These are phyloP conservation scores for Rachicladosporium sp. DNA, from an alignment of 2,329 filamentous ascomycete genomes.

Conservation along the genomic window DNA sequence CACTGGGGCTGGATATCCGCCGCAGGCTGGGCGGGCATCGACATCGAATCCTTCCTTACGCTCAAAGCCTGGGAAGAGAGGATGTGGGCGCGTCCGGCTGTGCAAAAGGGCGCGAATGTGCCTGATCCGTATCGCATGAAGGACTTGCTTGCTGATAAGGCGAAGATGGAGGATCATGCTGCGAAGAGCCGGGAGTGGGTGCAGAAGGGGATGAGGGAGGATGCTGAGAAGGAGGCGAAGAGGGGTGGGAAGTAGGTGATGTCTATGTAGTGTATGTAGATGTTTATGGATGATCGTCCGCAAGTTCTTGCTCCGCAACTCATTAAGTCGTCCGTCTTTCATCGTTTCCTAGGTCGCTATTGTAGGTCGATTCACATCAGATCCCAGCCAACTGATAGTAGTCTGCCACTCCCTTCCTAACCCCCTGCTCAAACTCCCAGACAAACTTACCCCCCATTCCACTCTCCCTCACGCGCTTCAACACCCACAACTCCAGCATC, in stretches of 20 bases:
- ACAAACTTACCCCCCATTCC: constrained; percentile 35
- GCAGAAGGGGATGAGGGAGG: constrained; percentile 49
- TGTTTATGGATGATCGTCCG: too few species aligned
- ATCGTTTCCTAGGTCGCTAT: too few species aligned
- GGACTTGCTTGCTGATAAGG: constrained; percentile 33
- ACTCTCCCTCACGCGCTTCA: constrained; percentile 42
- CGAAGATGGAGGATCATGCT: constrained; percentile 29
- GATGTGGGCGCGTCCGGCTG: constrained; percentile 53
- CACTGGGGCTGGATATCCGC: constrained; percentile 63
- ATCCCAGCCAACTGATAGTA: constrained; percentile 26
- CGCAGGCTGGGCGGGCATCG: constrained; percentile 47
- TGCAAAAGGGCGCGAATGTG: constrained; percentile 63
- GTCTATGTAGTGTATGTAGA: too few species aligned
- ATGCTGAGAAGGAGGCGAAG: too few species aligned
- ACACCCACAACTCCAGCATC: constrained; percentile 45
- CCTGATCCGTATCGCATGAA: constrained; percentile 49
- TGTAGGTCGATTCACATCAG: constrained; percentile 4
- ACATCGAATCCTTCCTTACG: constrained; percentile 60
- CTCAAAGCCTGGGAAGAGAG: constrained; percentile 64
- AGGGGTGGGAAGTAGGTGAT: too few species aligned
- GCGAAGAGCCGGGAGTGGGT: constrained; percentile 42
- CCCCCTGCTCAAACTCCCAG: constrained; percentile 40
- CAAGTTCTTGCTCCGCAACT: too few species aligned
- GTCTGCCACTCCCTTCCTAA: constrained; percentile 34
- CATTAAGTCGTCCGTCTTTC: too few species aligned